Evolutionary conservation across 1,284 basidiomycete species (phyloP).

Genomic region (Trichosporon sp.): DNA sequence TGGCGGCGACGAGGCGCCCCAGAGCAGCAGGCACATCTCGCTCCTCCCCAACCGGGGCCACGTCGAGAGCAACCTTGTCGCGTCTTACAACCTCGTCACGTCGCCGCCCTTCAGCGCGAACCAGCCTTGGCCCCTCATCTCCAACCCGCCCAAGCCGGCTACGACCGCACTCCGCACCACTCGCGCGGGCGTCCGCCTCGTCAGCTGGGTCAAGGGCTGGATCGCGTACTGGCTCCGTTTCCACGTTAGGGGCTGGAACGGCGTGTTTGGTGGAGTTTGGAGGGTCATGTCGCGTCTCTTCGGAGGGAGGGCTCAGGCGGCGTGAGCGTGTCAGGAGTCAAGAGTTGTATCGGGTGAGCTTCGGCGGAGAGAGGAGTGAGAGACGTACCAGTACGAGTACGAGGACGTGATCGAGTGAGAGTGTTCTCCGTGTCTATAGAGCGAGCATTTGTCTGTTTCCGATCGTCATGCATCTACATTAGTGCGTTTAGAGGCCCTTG

Average conservation of each 20-base stretch:
- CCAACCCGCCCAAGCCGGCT: background rate
- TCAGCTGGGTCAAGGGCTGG: background rate
- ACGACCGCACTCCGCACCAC: background rate
- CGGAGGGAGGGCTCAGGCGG: background rate
- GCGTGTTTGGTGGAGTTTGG: background rate
- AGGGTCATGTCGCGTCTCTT: background rate
- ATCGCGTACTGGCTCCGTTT: background rate
- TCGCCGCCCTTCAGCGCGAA: slow-evolving; percentile 36
- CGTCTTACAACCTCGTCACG: slow-evolving; percentile 41
- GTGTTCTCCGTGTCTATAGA: too few species aligned
- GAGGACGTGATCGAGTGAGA: too few species aligned
- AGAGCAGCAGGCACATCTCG: background rate
- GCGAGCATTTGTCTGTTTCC: too few species aligned
- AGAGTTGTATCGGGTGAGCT: too few species aligned
- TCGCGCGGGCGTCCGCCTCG: background rate
- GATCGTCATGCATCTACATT: too few species aligned
- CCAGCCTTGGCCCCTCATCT: slow-evolving; percentile 40
- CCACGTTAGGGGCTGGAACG: background rate
- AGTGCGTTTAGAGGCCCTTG: too few species aligned
- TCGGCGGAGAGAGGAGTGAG: too few species aligned
- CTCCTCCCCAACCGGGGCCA: background rate
- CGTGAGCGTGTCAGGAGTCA: background rate
- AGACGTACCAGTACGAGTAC: too few species aligned
- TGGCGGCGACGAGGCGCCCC: background rate
- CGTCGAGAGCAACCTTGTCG: background rate